Percentiles rank a stretch among this genome's conserved stretches.
Evolutionary conservation across 2,329 filamentous ascomycete species (phyloP).

Genomic region (Emmonsiellopsis sp.): DNA sequence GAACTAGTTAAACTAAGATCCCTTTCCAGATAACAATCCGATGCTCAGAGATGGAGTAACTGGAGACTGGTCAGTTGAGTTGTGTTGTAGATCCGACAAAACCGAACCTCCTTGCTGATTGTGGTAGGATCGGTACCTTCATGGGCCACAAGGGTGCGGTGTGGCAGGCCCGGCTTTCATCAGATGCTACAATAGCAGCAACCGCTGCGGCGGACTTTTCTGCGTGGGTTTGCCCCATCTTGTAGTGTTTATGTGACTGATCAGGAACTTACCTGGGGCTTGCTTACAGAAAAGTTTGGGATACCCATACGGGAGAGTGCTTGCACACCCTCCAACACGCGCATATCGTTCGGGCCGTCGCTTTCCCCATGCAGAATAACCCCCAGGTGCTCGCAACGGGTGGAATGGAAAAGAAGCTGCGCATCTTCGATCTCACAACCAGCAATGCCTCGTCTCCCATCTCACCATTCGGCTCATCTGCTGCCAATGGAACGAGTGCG

Average conservation of each 20-base stretch:
- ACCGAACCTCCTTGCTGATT: constrained; percentile 1
- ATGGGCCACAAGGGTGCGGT: constrained; percentile 97
- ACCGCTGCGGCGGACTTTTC: constrained; percentile 96
- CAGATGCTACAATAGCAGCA: constrained; percentile 77
- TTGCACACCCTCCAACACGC: constrained; percentile 80
- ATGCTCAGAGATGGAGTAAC: constrained; percentile 96
- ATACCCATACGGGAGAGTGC: constrained; percentile 86
- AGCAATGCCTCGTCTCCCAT: constrained; percentile 31
- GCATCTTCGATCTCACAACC: constrained; percentile 72
- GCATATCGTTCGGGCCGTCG: constrained; percentile 89
- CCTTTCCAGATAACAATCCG: constrained; percentile 73
- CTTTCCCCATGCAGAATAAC: constrained; percentile 71
- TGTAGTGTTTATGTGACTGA: not conserved
- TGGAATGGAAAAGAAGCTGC: constrained; percentile 91
- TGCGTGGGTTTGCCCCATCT: constrained; percentile 51
- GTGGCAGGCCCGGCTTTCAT: constrained; percentile 87
- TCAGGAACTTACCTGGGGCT: constrained; percentile 4
- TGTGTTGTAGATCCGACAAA: not conserved
- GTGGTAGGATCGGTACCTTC: constrained; percentile 76
- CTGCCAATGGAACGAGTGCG: constrained; percentile 20
- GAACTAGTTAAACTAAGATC: constrained; percentile 3
- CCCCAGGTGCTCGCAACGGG: constrained; percentile 82
- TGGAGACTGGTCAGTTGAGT: constrained; percentile 64
- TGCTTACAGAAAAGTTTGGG: constrained; percentile 76
- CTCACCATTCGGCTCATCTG: constrained; percentile 25